Evolutionary conservation across 768 basidiomycete species (phyloP), one percentile per base, ranked within the genome.

Genomic region (Dictyophora rubrovolvata): DNA sequence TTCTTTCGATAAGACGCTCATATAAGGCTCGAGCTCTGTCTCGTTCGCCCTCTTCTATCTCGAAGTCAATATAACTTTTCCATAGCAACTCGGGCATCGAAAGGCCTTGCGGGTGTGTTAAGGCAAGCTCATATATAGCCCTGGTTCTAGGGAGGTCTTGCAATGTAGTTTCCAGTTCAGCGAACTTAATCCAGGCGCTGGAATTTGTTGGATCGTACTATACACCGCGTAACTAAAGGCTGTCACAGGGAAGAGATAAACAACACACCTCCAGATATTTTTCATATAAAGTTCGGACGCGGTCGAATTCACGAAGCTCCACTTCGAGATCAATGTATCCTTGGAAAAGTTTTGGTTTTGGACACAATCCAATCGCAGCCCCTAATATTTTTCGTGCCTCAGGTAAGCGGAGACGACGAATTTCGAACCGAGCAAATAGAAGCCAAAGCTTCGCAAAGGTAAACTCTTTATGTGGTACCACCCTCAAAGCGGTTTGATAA

Each of bases 361-460:
- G 92, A 66, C 89, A 94, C 86, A 96, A 87, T 5, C 96, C 96
- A 61, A 99, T 90, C 2, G 86, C 88, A 0, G 85, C 80, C 4
- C 96, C 96, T 21, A 99, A 73, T 48, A 94, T 80, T 70, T 91
- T 97, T 48, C 95, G 80, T 3, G 94, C 95, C 22, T 91, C 84
- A 17, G 77, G 73, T 47, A 99, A 72, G 60, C 96, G 86, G 35
- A 94, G 75, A 55, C 82, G 81, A 49, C 96, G 82, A 8, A 96
- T 74, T 71, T 98, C 96, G 64, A 98, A 98, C 63, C 87, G 84
- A 5, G 95, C 92, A 64, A 87, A 95, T 75, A 89, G 80, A 18
- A 89, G 70, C 96, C 96, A 99, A 11, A 98, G 74, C 72, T 99
- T 99, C 2, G 96, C 90, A 65, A 99, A 99, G 0, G 96, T 97